Conservation (phyloP, 2,329 filamentous ascomycete genomes). For the Cryoendolithus antarcticus region DNA sequence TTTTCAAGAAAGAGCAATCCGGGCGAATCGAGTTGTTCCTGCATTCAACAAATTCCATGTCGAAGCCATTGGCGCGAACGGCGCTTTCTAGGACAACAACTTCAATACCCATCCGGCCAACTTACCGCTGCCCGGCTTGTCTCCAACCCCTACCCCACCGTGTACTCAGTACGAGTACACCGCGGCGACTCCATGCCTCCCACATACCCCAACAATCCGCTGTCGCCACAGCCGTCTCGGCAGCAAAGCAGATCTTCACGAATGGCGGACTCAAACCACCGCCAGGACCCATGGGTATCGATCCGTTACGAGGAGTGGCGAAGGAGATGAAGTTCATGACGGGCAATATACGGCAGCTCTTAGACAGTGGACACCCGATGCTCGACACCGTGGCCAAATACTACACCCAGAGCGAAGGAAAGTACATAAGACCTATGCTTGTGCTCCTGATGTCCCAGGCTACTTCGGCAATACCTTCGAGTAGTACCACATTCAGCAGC, state of each 20-base stretch:
- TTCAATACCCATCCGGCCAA: too few species aligned
- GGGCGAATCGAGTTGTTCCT: too few species aligned
- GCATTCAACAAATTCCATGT: slow-evolving; percentile 12
- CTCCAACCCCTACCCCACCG: slow-evolving; percentile 15
- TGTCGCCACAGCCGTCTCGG: slow-evolving; percentile 62
- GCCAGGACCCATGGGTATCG: slow-evolving; percentile 59
- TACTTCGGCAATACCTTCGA: slow-evolving; percentile 57
- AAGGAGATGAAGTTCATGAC: slow-evolving; percentile 96
- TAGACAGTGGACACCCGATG: slow-evolving; percentile 87
- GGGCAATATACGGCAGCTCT: slow-evolving; percentile 82
- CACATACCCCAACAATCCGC: slow-evolving; percentile 41
- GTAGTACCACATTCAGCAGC: too few species aligned
- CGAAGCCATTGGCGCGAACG: slow-evolving; percentile 20
- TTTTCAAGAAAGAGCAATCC: too few species aligned
- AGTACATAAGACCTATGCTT: slow-evolving; percentile 88
- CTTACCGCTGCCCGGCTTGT: slow-evolving; percentile 19
- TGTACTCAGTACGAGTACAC: slow-evolving; percentile 18
- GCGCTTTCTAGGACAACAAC: slow-evolving; percentile 19
- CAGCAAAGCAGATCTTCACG: slow-evolving; percentile 56
- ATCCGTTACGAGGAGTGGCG: slow-evolving; percentile 78
- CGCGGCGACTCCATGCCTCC: slow-evolving; percentile 21
- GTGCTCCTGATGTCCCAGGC: slow-evolving; percentile 94
- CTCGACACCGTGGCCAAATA: slow-evolving; percentile 95
- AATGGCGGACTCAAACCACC: slow-evolving; percentile 49
- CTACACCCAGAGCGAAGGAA: slow-evolving; percentile 92